Evolutionary conservation across 176 grass and related monocot species (phyloP).

Genomic region (Metroxylon sagu): DNA sequence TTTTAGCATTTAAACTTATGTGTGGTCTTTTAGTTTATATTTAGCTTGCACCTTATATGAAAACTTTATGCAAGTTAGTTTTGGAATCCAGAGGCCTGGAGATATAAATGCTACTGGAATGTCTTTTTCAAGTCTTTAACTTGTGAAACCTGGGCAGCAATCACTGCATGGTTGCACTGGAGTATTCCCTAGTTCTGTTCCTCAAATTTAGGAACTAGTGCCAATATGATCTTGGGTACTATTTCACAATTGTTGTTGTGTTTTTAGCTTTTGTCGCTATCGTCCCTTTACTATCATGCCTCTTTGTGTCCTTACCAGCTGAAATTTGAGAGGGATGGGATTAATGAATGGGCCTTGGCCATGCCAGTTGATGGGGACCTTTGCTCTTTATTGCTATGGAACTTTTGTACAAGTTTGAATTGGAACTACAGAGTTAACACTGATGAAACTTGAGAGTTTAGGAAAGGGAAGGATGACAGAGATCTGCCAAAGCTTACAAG

Average conservation of each 20-base stretch:
- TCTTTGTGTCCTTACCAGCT: slow-evolving; percentile 18
- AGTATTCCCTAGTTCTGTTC: too few species aligned
- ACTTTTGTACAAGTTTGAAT: slow-evolving; percentile 23
- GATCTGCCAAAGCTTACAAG: slow-evolving; percentile 14
- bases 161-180: too few species aligned
- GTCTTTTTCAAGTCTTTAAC: too few species aligned
- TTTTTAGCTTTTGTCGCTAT: slow-evolving; percentile 27
- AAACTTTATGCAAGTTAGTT: too few species aligned
- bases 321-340: neutral
- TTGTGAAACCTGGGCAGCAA: too few species aligned
- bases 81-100: too few species aligned
- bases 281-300: neutral
- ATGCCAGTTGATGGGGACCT: too few species aligned
- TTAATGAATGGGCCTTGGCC: too few species aligned
- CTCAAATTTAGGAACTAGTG: too few species aligned
- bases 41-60: neutral
- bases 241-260: slow-evolving; percentile 22
- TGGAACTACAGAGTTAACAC: slow-evolving; percentile 13
- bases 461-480: slow-evolving; percentile 17
- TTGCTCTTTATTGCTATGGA: neutral
- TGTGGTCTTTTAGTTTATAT: slow-evolving; percentile 5
- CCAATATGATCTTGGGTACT: slow-evolving; percentile 15
- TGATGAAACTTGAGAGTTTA: slow-evolving; percentile 25
- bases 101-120: too few species aligned
- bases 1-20: slow-evolving; percentile 16